Evolutionary conservation across 305 asterid species (phyloP).

Genomic region (Nicotiana rustica): DNA sequence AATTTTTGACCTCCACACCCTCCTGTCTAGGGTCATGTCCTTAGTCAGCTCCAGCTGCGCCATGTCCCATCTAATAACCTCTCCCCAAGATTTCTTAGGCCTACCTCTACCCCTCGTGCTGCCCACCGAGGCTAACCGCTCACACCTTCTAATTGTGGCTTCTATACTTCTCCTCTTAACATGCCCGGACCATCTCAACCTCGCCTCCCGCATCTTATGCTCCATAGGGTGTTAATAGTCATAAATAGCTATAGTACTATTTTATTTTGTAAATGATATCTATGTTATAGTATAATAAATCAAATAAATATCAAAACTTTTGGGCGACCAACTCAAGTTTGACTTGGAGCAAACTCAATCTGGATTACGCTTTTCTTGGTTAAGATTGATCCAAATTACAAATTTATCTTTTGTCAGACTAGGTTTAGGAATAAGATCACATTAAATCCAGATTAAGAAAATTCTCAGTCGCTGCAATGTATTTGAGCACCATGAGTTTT

Average conservation of each 20-base stretch:
- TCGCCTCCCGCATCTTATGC: too few species aligned
- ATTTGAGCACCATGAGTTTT: conserved; percentile 14
- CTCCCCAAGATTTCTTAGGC: too few species aligned
- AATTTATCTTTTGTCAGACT: background rate
- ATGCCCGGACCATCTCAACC: too few species aligned
- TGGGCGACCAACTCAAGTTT: background rate
- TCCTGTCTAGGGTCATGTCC: too few species aligned
- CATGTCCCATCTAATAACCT: too few species aligned
- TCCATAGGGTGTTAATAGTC: background rate
- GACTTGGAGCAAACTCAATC: conserved; percentile 15
- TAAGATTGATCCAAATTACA: background rate
- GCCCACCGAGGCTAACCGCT: too few species aligned
- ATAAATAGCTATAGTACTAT: conserved; percentile 6
- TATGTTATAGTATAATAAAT: background rate
- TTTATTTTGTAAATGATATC: conserved; percentile 18
- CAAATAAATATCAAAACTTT: background rate
- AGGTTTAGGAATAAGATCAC: conserved; percentile 16
- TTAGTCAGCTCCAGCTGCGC: too few species aligned
- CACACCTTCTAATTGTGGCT: too few species aligned
- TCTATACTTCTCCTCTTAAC: too few species aligned
- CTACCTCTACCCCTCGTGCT: too few species aligned
- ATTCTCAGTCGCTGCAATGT: conserved; percentile 7
- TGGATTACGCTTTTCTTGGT: conserved; percentile 14
- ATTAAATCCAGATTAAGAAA: conserved; percentile 1
- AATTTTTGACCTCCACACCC: too few species aligned